phyloP scores from a whole-genome alignment of 768 basidiomycete species.

The Amanita pallidorosea region DNA sequence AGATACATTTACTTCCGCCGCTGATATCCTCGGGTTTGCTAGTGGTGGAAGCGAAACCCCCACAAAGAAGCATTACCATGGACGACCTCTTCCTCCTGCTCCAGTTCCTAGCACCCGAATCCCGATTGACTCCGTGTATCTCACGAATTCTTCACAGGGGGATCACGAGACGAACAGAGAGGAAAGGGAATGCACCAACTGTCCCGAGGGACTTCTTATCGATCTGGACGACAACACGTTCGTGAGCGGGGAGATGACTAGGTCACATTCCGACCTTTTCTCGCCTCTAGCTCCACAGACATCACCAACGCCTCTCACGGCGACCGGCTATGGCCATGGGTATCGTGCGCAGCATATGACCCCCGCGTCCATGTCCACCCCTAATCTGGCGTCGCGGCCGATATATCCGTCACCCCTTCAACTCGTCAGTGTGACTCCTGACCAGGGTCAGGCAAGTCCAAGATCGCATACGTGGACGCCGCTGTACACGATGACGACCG shows the following conservation, averaged over 20 bases:
- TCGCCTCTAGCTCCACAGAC: not conserved
- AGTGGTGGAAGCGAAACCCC: not conserved
- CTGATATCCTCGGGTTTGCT: not conserved
- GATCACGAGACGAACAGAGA: not conserved
- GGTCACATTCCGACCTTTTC: conserved; percentile 1
- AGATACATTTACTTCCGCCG: not conserved
- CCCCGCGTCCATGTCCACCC: not conserved
- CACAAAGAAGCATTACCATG: conserved; percentile 3
- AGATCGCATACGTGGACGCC: not conserved
- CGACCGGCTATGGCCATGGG: not conserved
- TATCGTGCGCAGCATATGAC: not conserved
- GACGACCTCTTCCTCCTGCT: not conserved
- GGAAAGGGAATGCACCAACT: not conserved
- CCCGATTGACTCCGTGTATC: not conserved
- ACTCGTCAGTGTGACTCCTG: not conserved
- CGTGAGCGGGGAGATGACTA: not conserved
- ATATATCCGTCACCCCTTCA: not conserved
- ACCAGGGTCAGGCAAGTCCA: not conserved
- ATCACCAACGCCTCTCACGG: not conserved
- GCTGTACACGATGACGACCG: not conserved
- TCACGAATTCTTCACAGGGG: not conserved
- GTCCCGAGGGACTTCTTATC: conserved; percentile 5
- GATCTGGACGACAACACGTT: conserved; percentile 6
- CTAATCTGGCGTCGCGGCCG: conserved; percentile 1
- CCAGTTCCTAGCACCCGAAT: not conserved